These are phyloP conservation scores for Myxozyma kluyveri DNA, from an alignment of 805 yeast genomes.

Conservation along the genomic window DNA sequence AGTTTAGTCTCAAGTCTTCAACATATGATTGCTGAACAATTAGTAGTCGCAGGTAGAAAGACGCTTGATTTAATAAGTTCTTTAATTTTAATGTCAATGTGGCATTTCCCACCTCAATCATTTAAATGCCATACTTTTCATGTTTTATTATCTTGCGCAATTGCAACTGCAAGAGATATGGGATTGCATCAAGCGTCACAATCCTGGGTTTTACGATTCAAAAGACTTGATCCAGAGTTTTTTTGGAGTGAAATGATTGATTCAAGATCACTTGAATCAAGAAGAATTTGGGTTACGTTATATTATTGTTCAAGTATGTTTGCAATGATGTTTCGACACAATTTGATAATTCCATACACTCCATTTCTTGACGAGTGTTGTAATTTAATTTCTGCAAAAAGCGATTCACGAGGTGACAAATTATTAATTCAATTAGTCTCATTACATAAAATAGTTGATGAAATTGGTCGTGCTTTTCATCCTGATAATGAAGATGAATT, in stretches of 20 bases:
- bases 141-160: constrained; percentile 61
- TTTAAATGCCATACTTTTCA: constrained; percentile 78
- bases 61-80: constrained; percentile 64
- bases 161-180: constrained; percentile 68
- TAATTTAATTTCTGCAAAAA: constrained; percentile 41
- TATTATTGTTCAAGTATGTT: constrained; percentile 63
- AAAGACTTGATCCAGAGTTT: constrained; percentile 30
- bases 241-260: constrained; percentile 36
- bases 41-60: constrained; percentile 68
- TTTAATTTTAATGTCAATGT: constrained; percentile 58
- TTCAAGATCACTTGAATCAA: constrained; percentile 46
- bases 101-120: constrained; percentile 84
- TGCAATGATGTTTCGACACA: constrained; percentile 62
- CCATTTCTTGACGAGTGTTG: constrained; percentile 64
- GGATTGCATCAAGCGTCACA: constrained; percentile 60
- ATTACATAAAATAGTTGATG: constrained; percentile 6
- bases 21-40: constrained; percentile 53
- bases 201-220: constrained; percentile 1
- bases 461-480: constrained; percentile 8
- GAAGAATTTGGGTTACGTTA: constrained; percentile 54
- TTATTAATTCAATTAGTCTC: constrained; percentile 1
- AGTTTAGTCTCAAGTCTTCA: constrained; percentile 42
- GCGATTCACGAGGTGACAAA: neutral
- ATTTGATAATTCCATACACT: constrained; percentile 47
- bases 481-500: constrained; percentile 4